Evolutionary conservation across 257 asterid species (phyloP).

Genomic region (Dorcoceras hygrometricum): DNA sequence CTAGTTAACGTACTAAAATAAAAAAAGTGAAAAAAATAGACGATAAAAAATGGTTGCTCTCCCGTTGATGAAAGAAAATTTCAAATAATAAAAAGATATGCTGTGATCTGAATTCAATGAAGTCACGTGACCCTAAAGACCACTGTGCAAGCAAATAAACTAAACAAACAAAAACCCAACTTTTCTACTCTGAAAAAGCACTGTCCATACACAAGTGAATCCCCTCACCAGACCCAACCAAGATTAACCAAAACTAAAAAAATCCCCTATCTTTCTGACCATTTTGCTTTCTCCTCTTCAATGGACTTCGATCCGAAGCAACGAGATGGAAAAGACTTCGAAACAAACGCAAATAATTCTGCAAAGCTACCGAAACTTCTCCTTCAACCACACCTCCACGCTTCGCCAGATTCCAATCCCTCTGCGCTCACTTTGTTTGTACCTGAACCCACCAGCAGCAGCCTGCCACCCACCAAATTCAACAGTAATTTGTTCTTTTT

Average conservation of each 20-base stretch:
- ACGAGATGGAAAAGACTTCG: slow-evolving; percentile 34
- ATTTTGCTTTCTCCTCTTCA: background rate
- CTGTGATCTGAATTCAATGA: too few species aligned
- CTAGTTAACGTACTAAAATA: too few species aligned
- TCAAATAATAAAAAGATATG: too few species aligned
- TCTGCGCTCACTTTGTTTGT: slow-evolving; percentile 66
- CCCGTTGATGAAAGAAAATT: too few species aligned
- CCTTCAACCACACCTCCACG: slow-evolving; percentile 26
- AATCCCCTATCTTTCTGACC: slow-evolving; percentile 13
- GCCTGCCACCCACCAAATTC: slow-evolving; percentile 52
- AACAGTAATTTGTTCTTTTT: slow-evolving; percentile 36
- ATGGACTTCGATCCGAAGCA: slow-evolving; percentile 86
- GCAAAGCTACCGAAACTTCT: slow-evolving; percentile 56
- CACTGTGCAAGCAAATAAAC: too few species aligned
- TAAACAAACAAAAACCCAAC: background rate
- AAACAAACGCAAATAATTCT: slow-evolving; percentile 21
- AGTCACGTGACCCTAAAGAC: too few species aligned
- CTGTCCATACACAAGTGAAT: slow-evolving; percentile 1
- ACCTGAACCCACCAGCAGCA: slow-evolving; percentile 52
- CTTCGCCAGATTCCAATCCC: slow-evolving; percentile 11
- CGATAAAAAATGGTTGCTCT: too few species aligned
- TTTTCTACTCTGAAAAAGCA: slow-evolving; percentile 21
- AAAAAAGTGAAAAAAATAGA: too few species aligned
- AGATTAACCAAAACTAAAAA: slow-evolving; percentile 8
- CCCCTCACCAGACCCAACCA: slow-evolving; percentile 19